Percentiles rank a stretch among this genome's conserved stretches.
Evolutionary conservation across 2,329 filamentous ascomycete species (phyloP).

Genomic region (Microdochium trichocladiopsis): DNA sequence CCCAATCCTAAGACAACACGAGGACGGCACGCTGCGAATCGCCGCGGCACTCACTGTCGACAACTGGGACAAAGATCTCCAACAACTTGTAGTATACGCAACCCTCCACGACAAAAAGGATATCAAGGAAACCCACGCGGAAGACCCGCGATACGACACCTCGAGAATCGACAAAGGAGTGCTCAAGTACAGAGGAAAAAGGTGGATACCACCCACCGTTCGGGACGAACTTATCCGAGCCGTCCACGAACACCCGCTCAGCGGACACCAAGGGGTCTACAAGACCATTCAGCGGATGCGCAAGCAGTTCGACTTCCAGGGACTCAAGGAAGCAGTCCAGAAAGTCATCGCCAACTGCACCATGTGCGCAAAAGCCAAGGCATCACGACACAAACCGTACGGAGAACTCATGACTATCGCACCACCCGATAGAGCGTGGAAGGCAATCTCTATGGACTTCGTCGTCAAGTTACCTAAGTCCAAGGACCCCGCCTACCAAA

Average conservation of each 20-base stretch:
- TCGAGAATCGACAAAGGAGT: neutral
- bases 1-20: too few species aligned
- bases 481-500: neutral
- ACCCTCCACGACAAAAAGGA: too few species aligned
- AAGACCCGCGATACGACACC: too few species aligned
- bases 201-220: neutral
- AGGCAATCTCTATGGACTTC: neutral
- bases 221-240: neutral
- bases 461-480: neutral
- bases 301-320: constrained; percentile 1
- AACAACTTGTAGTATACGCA: too few species aligned
- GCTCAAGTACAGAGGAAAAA: neutral
- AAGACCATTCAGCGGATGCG: constrained; percentile 1
- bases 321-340: neutral
- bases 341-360: neutral
- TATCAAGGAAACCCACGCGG: too few species aligned
- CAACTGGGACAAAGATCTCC: too few species aligned
- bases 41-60: too few species aligned
- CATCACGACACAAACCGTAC: neutral
- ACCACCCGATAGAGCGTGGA: too few species aligned
- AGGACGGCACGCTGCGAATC: too few species aligned
- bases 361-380: neutral
- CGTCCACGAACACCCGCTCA: neutral
- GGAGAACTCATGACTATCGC: neutral
- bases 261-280: neutral